Evolutionary conservation across 176 grass and related monocot species (phyloP), one percentile per base, ranked within the genome.

Genomic region (Aegilops speltoides): DNA sequence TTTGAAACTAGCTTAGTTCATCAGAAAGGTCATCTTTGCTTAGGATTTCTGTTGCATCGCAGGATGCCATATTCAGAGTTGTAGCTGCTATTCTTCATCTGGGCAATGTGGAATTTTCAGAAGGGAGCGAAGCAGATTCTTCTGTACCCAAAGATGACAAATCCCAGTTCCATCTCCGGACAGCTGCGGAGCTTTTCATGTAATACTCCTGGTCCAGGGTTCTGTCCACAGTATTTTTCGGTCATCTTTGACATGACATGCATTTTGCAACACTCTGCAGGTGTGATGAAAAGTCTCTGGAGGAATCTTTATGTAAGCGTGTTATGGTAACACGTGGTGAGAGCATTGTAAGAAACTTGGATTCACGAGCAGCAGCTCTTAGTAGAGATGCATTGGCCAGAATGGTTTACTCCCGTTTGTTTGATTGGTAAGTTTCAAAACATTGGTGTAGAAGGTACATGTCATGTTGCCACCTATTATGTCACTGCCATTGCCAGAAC

Each of bases 11-110:
- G 33, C 80, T 84, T 70, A 23, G 3, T 87, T 77, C 14, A 33
- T 69, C 22, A 20, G 50, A 91, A 91, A 69, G 50, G 24, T 50
- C 37, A 48, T 69, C 23, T 80, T 68, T 84, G 37, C 33, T 67
- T 68, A 57, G 3, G 64, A 79, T 8, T 36, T 56, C 50, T 28
- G 4, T 34, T 86, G 68, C 73, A 70, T 82, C 86, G 31, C 76
- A 98, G 97, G 94, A 94, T 87, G 90, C 90, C 84, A 98, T 98
- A 94, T 98, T 98, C 67, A 89, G 87, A 84, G 97, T 95, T 37
- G 92, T 98, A 29, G 97, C 97, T 91, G 97, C 97, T 73, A 98
- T 98, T 92, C 97, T 98, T 91, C 97, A 98, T 88, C 76, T 98
- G 77, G 97, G 97, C 16, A 98, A 98, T 87, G 82, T 98, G 71